phyloP scores from a whole-genome alignment of 2,329 filamentous ascomycete genomes.

The Fusarium sp. region DNA sequence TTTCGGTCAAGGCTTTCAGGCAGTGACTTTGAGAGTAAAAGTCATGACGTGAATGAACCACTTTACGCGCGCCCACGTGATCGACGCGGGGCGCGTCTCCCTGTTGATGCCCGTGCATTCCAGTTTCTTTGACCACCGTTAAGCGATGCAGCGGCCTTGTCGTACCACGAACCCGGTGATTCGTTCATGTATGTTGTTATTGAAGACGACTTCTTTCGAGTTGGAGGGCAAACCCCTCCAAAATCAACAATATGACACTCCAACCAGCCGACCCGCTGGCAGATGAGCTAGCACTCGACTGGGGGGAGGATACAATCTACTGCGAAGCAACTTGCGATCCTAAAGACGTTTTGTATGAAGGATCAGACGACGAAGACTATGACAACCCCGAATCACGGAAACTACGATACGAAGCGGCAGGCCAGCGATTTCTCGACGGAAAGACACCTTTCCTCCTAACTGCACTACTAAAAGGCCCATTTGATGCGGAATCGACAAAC shows the following conservation, averaged over 20 bases:
- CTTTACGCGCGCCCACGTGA: conserved; percentile 59
- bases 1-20: no score
- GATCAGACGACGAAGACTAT: conserved; percentile 72
- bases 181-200: conserved; percentile 10
- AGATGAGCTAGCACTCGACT: conserved; percentile 37
- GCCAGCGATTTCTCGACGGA: conserved; percentile 71
- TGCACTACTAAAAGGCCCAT: conserved; percentile 74
- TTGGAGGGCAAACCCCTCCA: conserved; percentile 31
- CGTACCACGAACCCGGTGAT: conserved; percentile 1
- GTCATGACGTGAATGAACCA: conserved; percentile 37
- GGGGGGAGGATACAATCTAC: conserved; percentile 59
- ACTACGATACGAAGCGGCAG: conserved; percentile 72
- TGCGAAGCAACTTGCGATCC: conserved; percentile 60
- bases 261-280: conserved; percentile 24
- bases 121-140: conserved; percentile 15
- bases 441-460: conserved; percentile 71
- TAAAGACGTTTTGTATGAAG: conserved; percentile 67
- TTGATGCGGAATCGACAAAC: conserved; percentile 57
- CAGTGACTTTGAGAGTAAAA: not conserved
- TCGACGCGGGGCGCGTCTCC: conserved; percentile 51
- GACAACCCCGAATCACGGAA: conserved; percentile 62
- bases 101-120: conserved; percentile 44
- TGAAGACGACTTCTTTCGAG: conserved; percentile 15
- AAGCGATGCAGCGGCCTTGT: conserved; percentile 11
- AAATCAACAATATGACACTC: conserved; percentile 32